Evolutionary conservation across 352 stramenopile genomes (phyloP).

Genomic region (Hyaloperonospora brassicae): DNA sequence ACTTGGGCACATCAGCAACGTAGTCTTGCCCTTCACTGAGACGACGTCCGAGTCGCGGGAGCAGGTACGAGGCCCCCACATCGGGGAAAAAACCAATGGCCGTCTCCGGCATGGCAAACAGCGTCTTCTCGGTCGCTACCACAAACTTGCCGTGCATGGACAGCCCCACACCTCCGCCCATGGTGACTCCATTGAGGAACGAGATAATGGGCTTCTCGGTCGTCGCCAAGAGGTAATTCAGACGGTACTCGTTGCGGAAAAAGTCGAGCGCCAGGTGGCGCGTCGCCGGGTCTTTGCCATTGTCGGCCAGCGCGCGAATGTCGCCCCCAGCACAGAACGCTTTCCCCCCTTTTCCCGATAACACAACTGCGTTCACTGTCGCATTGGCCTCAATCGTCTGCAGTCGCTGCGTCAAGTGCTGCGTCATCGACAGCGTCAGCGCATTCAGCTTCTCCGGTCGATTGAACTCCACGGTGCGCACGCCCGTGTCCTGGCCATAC

Average conservation of each 20-base stretch:
- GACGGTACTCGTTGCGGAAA: constrained; percentile 93
- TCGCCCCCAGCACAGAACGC: constrained; percentile 95
- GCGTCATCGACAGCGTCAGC: constrained; percentile 87
- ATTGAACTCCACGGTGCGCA: constrained; percentile 86
- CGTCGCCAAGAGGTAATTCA: constrained; percentile 88
- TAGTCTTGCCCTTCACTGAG: constrained; percentile 67
- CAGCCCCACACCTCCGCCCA: constrained; percentile 96
- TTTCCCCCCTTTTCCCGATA: constrained; percentile 71
- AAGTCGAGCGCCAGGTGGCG: constrained; percentile 82
- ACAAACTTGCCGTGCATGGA: constrained; percentile 96
- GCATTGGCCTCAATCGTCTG: constrained; percentile 71
- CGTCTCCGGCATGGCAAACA: constrained; percentile 99
- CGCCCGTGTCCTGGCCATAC: constrained; percentile 67
- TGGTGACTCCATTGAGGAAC: constrained; percentile 96
- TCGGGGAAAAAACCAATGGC: constrained; percentile 97
- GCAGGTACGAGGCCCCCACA: constrained; percentile 90
- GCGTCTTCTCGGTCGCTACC: constrained; percentile 93
- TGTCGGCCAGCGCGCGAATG: constrained; percentile 87
- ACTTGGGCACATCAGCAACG: constrained; percentile 58
- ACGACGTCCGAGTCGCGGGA: constrained; percentile 81
- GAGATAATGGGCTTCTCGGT: constrained; percentile 87
- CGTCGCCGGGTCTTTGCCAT: constrained; percentile 62
- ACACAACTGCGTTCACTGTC: constrained; percentile 75
- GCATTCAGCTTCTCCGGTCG: constrained; percentile 89
- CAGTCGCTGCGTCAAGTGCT: constrained; percentile 83